Conservation (phyloP, 2,329 filamentous ascomycete species). For the Exophiala sp. region DNA sequence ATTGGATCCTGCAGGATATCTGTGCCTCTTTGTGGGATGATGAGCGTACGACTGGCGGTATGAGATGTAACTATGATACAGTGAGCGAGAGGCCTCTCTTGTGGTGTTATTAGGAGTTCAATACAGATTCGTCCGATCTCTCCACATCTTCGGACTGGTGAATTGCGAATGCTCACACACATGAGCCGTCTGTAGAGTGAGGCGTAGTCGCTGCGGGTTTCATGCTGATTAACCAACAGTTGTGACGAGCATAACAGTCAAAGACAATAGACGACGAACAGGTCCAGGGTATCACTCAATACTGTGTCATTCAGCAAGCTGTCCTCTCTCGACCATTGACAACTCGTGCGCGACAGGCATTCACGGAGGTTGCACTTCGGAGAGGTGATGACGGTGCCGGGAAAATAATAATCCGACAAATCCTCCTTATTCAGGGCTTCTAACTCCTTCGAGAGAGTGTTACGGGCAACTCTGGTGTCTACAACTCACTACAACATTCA, state of each 20-base stretch:
- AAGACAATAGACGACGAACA: too few species aligned
- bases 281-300: neutral
- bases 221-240: slow-evolving; percentile 12
- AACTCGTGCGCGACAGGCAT: slow-evolving; percentile 3
- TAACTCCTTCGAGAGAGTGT: neutral
- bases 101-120: slow-evolving; percentile 14
- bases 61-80: slow-evolving; percentile 73
- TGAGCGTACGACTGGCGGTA: slow-evolving; percentile 98
- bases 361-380: neutral
- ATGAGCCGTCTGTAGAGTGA: slow-evolving; percentile 3
- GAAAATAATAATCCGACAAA: slow-evolving; percentile 9
- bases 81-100: slow-evolving; percentile 32
- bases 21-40: slow-evolving; percentile 79
- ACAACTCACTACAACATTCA: neutral
- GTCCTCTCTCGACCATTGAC: neutral
- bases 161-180: slow-evolving; percentile 17
- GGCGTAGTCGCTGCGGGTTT: slow-evolving; percentile 1
- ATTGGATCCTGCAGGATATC: slow-evolving; percentile 56
- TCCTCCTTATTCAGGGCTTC: neutral
- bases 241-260: neutral
- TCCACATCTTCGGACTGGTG: slow-evolving; percentile 72
- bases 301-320: neutral
- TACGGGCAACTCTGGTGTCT: slow-evolving; percentile 1
- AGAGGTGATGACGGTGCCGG: slow-evolving; percentile 1
- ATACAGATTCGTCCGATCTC: slow-evolving; percentile 97